Conservation (phyloP, 2,329 filamentous ascomycete genomes). For the Talaromyces islandicus region DNA sequence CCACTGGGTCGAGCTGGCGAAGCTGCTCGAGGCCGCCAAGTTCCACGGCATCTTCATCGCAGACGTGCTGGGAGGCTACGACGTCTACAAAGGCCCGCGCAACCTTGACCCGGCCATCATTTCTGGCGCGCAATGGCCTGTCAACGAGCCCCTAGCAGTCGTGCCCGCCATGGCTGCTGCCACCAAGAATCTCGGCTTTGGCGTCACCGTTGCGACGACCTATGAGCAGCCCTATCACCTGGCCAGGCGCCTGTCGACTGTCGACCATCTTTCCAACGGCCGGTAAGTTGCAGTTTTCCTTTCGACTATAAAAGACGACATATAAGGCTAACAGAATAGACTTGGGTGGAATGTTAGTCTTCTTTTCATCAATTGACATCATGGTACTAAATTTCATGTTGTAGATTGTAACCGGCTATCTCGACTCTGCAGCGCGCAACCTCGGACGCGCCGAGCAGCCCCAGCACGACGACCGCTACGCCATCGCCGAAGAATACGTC, state of each 20-base stretch:
- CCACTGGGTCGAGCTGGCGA: conserved; percentile 57
- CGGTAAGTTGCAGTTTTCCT: conserved; percentile 38
- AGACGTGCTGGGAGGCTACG: conserved; percentile 61
- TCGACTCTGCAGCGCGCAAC: conserved; percentile 61
- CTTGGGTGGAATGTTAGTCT: conserved; percentile 51
- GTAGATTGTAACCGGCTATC: conserved; percentile 61
- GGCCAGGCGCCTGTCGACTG: conserved; percentile 58
- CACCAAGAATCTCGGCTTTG: conserved; percentile 62
- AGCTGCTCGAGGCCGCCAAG: conserved; percentile 55
- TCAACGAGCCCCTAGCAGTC: conserved; percentile 62
- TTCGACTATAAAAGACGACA: not conserved
- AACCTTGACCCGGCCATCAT: conserved; percentile 56
- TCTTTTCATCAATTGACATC: too few species aligned
- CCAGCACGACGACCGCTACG: conserved; percentile 61
- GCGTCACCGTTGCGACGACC: conserved; percentile 61
- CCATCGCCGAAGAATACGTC: conserved; percentile 59
- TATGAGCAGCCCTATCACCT: conserved; percentile 66
- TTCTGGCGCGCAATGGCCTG: conserved; percentile 63
- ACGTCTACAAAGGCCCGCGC: conserved; percentile 60
- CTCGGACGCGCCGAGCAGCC: conserved; percentile 53
- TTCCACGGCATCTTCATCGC: conserved; percentile 64
- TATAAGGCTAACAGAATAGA: conserved; percentile 22
- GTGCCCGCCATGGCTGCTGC: conserved; percentile 63
- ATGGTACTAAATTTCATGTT: too few species aligned
- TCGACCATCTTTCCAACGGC: conserved; percentile 63